Evolutionary conservation across 108 stramenopile species (phyloP).

Genomic region (Fistulifera pelliculosa): DNA sequence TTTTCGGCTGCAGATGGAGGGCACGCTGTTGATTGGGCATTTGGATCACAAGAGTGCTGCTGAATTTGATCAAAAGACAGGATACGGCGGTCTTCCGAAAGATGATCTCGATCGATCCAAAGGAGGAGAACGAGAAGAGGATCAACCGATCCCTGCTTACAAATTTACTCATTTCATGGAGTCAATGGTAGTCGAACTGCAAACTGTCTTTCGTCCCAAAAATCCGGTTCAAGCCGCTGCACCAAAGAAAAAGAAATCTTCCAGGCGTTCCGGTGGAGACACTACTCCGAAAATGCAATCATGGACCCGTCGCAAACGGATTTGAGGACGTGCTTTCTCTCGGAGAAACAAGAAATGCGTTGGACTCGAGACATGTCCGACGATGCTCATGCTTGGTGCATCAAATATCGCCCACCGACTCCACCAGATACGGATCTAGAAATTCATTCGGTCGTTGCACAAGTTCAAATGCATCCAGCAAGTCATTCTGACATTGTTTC

Average conservation of each 20-base stretch:
- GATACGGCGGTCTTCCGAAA: constrained; percentile 4
- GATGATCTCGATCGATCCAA: constrained; percentile 16
- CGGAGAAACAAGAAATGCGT: constrained; percentile 15
- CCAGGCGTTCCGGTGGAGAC: neutral
- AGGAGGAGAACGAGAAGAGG: constrained; percentile 42
- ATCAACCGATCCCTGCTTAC: constrained; percentile 28
- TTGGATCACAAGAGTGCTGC: constrained; percentile 61
- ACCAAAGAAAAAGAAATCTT: constrained; percentile 8
- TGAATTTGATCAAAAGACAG: constrained; percentile 29
- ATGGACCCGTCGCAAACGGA: constrained; percentile 8
- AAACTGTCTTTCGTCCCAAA: constrained; percentile 31
- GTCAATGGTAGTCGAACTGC: constrained; percentile 48
- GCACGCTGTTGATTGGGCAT: constrained; percentile 56
- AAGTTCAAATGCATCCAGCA: constrained; percentile 1
- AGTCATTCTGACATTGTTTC: too few species aligned
- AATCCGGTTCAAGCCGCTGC: constrained; percentile 2
- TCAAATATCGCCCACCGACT: constrained; percentile 28
- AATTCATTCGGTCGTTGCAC: constrained; percentile 14
- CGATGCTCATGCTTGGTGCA: constrained; percentile 58
- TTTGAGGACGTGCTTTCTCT: constrained; percentile 14
- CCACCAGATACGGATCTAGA: constrained; percentile 33
- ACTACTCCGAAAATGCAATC: neutral
- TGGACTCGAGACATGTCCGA: constrained; percentile 24
- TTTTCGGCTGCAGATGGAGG: constrained; percentile 65
- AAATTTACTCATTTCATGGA: constrained; percentile 76